Percentiles rank a stretch among this genome's conserved stretches.
Conservation (phyloP, 306 rosid genomes). For the Adenanthera pavonina region DNA sequence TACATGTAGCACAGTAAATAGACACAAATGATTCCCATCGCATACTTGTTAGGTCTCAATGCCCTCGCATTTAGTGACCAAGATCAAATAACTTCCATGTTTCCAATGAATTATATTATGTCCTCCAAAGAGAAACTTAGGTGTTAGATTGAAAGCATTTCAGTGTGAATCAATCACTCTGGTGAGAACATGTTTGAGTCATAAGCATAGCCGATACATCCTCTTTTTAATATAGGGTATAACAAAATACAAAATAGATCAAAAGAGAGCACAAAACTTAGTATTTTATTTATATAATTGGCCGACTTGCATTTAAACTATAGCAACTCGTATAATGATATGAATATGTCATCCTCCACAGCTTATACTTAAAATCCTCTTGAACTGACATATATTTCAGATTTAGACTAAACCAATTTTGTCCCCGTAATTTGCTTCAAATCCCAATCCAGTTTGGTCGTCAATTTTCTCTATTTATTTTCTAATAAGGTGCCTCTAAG, state of each 20-base stretch:
- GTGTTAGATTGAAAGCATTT: conserved; percentile 1
- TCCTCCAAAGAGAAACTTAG: not conserved
- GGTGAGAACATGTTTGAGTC: not conserved
- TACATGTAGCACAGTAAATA: not conserved
- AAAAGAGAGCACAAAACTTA: not conserved
- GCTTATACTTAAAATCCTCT: too few species aligned
- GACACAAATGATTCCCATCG: not conserved
- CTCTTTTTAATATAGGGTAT: not conserved
- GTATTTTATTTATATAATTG: not conserved
- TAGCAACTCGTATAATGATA: not conserved
- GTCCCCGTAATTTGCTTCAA: conserved; percentile 1
- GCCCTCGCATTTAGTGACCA: not conserved
- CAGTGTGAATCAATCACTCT: not conserved
- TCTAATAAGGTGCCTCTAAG: not conserved
- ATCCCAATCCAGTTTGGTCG: not conserved
- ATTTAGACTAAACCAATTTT: not conserved
- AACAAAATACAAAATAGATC: not conserved
- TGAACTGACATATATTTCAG: not conserved
- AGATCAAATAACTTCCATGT: not conserved
- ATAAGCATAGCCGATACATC: not conserved
- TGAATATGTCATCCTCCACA: not conserved
- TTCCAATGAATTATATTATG: not conserved
- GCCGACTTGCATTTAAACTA: not conserved
- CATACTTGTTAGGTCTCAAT: not conserved
- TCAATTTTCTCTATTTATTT: not conserved